Base-by-base conservation (phyloP, 805 yeast genomes). In the Saccharomycopsis fibuligera region DNA sequence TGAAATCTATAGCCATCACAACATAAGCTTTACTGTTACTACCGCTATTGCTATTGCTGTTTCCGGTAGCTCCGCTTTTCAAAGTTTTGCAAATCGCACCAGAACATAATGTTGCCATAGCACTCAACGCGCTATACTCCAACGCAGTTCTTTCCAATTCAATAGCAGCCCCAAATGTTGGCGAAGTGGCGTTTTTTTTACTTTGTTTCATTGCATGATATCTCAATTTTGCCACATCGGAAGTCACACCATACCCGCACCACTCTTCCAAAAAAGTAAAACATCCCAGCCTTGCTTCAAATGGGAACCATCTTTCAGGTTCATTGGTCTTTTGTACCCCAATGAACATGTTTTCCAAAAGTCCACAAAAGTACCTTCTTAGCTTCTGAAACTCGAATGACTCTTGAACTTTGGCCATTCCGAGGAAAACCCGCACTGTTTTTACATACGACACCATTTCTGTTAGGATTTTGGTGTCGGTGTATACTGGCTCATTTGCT, bases 231-330 rank as follows among this genome's bases (percentile, higher is more conserved):
- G 88, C 76, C 2, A 81, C 59, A 1, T 70, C 60, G 6, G 78
- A 73, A 22, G 79, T 70, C 45, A 78, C 81, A 2, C 98, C 97
- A 63, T 78, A 79, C 0, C 95, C 96, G 62, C 96, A 89, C 99
- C 99, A 93, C 61, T 87, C 95, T 56, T 86, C 90, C 49, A 93
- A 68, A 58, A 78, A 83, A 41, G 81, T 78, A 67, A 88, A 90
- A 53, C 95, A 85, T 2, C 86, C 83, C 27, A 85, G 79, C 46
- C 96, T 70, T 2, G 89, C 91, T 55, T 83, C 88, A 62, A 90
- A 89, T 1, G 95, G 91, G n/a, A 90, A 68, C 78, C 90, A 81
- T 35, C 70, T 68, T 8, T 68, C 71, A 2, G 75, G 69, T 16
- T 65, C 64, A n/a, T 61, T 64, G 47, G 69, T 61, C 54, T 72